These are phyloP conservation scores for Lachancea cidri DNA, from an alignment of 805 yeast genomes.

Conservation along the genomic window DNA sequence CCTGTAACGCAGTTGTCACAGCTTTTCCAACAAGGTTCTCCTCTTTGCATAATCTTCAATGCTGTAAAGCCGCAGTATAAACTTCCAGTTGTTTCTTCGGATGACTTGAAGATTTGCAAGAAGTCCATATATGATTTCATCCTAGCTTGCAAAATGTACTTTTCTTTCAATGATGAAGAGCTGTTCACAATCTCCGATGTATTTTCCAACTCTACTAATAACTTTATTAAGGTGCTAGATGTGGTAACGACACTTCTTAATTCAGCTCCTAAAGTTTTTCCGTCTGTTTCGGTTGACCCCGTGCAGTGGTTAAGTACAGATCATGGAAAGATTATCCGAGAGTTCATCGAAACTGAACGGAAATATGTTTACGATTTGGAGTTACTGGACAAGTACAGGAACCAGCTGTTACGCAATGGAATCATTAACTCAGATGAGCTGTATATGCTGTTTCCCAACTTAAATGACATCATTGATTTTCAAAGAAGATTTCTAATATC, in stretches of 20 bases:
- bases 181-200: conserved; percentile 88
- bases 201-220: conserved; percentile 75
- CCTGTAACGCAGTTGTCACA: conserved; percentile 91
- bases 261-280: conserved; percentile 42
- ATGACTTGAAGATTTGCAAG: conserved; percentile 80
- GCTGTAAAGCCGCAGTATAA: conserved; percentile 54
- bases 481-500: conserved; percentile 88
- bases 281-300: conserved; percentile 16
- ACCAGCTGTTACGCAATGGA: conserved; percentile 61
- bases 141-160: conserved; percentile 73
- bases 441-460: conserved; percentile 78
- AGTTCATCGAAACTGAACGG: conserved; percentile 83
- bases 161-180: conserved; percentile 71
- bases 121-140: conserved; percentile 86
- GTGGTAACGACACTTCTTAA: conserved; percentile 66
- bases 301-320: conserved; percentile 25
- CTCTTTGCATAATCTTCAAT: conserved; percentile 82
- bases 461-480: conserved; percentile 79
- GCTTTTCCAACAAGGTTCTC: conserved; percentile 86
- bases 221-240: conserved; percentile 64
- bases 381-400: conserved; percentile 58
- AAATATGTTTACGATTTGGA: conserved; percentile 91
- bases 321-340: conserved; percentile 63
- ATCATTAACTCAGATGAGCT: conserved; percentile 72
- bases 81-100: conserved; percentile 62